Percentiles rank a stretch among this genome's conserved stretches.
Evolutionary conservation across 192 early-diverging fungal genomes (phyloP).

Genomic region (Obelidium mucronatum): DNA sequence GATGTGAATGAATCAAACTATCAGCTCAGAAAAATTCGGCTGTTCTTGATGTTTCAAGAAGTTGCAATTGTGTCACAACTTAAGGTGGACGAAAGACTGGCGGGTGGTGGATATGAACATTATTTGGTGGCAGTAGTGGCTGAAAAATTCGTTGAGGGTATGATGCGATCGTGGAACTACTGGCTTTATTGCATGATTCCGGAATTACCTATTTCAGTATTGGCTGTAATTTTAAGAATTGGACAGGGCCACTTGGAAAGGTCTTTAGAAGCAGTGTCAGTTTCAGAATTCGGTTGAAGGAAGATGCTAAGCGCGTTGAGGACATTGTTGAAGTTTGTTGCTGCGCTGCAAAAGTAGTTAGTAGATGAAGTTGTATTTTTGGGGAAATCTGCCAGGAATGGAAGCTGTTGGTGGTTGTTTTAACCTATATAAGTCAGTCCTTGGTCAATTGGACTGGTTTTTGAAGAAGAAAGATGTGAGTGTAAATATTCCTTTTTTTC

Average conservation of each 20-base stretch:
- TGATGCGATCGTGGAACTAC: neutral
- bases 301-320: slow-evolving; percentile 6
- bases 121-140: neutral
- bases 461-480: slow-evolving; percentile 17
- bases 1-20: neutral
- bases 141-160: neutral
- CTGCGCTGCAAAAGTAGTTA: slow-evolving; percentile 13
- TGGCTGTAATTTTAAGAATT: neutral
- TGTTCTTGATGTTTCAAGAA: slow-evolving; percentile 27
- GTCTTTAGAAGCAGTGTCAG: neutral
- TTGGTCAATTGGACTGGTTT: slow-evolving; percentile 33
- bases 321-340: slow-evolving; percentile 18
- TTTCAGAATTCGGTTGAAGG: neutral
- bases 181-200: slow-evolving; percentile 26
- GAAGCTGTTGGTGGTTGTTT: slow-evolving; percentile 1
- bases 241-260: neutral
- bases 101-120: slow-evolving; percentile 7
- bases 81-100: neutral
- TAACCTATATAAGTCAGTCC: slow-evolving; percentile 14
- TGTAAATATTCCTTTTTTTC: too few species aligned
- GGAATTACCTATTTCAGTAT: neutral
- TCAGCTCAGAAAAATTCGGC: neutral
- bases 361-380: neutral
- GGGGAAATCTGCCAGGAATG: neutral
- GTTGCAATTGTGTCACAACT: slow-evolving; percentile 1